These are phyloP conservation scores for Solanum infundibuliforme DNA, from an alignment of 257 asterid species.

Conservation along the genomic window DNA sequence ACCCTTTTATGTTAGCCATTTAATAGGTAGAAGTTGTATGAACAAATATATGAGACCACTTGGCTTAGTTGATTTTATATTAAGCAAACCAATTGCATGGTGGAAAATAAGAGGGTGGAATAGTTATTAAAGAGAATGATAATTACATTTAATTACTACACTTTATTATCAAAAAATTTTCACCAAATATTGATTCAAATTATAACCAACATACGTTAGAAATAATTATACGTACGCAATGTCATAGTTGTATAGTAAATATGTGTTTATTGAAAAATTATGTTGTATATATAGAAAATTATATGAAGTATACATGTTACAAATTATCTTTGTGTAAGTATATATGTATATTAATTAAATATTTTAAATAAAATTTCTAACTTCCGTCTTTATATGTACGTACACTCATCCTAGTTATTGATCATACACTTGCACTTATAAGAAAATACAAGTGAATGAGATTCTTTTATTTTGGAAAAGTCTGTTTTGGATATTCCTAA, in stretches of 20 bases:
- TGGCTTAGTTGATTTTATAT: neutral
- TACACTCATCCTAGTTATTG: neutral
- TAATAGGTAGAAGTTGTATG: neutral
- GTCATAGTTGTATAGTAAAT: too few relatives aligned
- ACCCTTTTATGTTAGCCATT: neutral
- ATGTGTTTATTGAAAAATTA: too few relatives aligned
- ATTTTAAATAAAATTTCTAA: too few relatives aligned
- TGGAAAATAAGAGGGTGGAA: neutral
- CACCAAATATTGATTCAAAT: too few relatives aligned
- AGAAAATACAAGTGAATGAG: neutral
- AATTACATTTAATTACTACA: too few relatives aligned
- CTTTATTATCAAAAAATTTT: too few relatives aligned
- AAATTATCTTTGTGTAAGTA: too few relatives aligned
- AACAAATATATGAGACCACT: neutral
- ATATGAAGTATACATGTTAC: too few relatives aligned
- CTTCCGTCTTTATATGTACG: rapidly evolving
- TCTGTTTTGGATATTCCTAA: neutral
- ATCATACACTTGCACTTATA: neutral
- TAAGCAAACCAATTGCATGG: neutral
- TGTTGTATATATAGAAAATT: too few relatives aligned
- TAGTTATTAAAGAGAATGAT: too few relatives aligned
- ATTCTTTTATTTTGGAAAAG: neutral
- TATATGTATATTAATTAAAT: too few relatives aligned
- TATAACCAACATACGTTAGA: too few relatives aligned
- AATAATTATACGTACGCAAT: neutral